Evolutionary conservation across 257 asterid species (phyloP).

Genomic region (Ilex aquifolium): DNA sequence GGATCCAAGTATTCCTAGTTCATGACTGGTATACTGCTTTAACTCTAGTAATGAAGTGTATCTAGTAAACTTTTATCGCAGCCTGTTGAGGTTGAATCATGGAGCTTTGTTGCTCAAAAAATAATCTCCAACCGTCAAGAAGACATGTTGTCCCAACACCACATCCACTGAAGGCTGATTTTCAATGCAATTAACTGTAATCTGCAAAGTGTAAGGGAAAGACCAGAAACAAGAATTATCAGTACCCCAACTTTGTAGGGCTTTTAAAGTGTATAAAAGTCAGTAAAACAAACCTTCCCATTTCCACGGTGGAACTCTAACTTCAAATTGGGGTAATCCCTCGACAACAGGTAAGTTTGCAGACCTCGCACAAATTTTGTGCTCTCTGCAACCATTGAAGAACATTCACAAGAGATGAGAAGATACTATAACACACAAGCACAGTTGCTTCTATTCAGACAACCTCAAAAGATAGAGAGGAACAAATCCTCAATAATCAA

Average conservation of each 20-base stretch:
- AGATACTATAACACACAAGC: no score
- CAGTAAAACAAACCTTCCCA: slow-evolving; percentile 36
- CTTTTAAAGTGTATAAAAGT: not conserved
- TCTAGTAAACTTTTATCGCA: no score
- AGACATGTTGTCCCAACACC: slow-evolving; percentile 46
- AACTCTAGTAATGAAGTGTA: no score
- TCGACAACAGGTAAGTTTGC: slow-evolving; percentile 42
- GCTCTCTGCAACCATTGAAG: slow-evolving; percentile 27
- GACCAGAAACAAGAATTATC: not conserved
- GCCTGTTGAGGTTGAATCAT: no score
- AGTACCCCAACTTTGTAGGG: not conserved
- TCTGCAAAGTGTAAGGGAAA: slow-evolving; percentile 10
- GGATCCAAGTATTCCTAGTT: no score
- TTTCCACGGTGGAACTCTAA: slow-evolving; percentile 61
- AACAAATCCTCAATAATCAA: not conserved
- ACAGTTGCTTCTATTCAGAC: no score
- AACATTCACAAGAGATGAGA: not conserved
- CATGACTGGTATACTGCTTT: no score
- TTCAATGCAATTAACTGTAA: slow-evolving; percentile 51
- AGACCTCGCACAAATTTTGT: slow-evolving; percentile 40
- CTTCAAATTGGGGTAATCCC: slow-evolving; percentile 63
- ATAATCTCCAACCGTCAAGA: slow-evolving; percentile 62
- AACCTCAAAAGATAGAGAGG: not conserved
- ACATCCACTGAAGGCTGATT: slow-evolving; percentile 55
- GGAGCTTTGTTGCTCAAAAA: slow-evolving; percentile 18